Evolutionary conservation across 2,329 filamentous ascomycete species (phyloP).

Genomic region (Botrytis sinoallii): DNA sequence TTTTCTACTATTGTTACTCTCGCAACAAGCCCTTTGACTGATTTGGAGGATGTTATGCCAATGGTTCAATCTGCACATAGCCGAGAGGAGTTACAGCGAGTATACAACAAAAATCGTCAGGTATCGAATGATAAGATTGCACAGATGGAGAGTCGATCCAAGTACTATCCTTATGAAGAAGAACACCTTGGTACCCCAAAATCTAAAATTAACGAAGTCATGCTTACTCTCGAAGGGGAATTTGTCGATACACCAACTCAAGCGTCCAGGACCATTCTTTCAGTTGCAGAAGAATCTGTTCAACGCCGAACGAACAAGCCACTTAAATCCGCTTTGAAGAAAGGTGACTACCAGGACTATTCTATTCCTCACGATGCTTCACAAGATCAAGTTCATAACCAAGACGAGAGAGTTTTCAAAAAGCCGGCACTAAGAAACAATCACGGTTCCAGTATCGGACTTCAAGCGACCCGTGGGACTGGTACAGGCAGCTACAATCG

Average conservation of each 20-base stretch:
- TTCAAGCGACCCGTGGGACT: not conserved
- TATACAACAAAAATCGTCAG: slow-evolving; percentile 9
- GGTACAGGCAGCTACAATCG: slow-evolving; percentile 15
- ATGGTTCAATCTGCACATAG: slow-evolving; percentile 3
- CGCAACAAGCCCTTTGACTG: slow-evolving; percentile 11
- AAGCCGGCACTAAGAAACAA: not conserved
- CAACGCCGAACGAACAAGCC: slow-evolving; percentile 9
- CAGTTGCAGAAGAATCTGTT: slow-evolving; percentile 13
- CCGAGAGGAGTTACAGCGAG: slow-evolving; percentile 8
- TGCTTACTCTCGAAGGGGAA: not conserved
- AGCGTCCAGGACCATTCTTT: not conserved
- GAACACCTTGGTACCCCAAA: not conserved
- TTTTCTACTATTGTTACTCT: slow-evolving; percentile 15
- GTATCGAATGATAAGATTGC: not conserved
- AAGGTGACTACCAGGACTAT: not conserved
- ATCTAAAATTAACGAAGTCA: not conserved
- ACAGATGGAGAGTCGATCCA: not conserved
- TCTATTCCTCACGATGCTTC: not conserved
- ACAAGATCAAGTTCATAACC: not conserved
- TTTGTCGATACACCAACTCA: not conserved
- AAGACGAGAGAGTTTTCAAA: not conserved
- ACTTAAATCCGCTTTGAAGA: slow-evolving; percentile 22
- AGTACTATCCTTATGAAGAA: not conserved
- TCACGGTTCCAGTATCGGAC: not conserved
- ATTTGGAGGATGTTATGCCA: slow-evolving; percentile 11